Evolutionary conservation across 78 protist genomes (phyloP), one percentile per base, ranked within the genome.

Genomic region (Bigelowiella natans): DNA sequence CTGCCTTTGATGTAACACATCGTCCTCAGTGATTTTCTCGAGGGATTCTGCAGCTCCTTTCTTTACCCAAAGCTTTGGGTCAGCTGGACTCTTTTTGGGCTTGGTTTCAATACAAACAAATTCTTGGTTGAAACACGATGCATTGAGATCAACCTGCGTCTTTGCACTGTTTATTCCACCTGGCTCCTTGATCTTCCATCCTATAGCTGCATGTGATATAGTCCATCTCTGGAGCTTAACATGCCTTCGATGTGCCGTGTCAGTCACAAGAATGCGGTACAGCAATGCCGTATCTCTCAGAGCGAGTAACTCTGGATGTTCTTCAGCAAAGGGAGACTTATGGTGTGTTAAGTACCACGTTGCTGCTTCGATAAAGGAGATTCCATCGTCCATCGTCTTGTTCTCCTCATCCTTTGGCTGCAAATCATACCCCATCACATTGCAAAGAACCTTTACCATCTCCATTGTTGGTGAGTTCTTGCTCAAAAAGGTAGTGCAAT

Each of bases 1-100:
- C 29, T 90, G 83, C 88, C 31, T 0, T 83, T 90, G 30, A 88
- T 93, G 95, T 39, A 93, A 88, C 2, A 93, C 26, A 91, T 93
- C 94, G 82, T 90, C 93, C 85, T 93, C 94, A 26, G 51, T 37
- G 39, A 39, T 51, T 51, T 51, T 51, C 73, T 51, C 73, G 34
- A 51, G 73, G 73, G 73, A 51, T 18, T n/a, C n/a, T n/a, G n/a
- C n/a, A n/a, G 7, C 73, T 26, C 73, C 73, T 51, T 51, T 51
- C 73, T 51, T 51, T 7, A 51, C 73, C 73, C 73, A 51, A 18
- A 26, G 7, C 73, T 51, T 51, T 7, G 73, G 73, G 73, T 51
- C 73, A 7, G 73, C 73, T 7, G 73, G 73, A 18, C 73, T 51
- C 18, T 51, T 51, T 18, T 51, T 51, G 73, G 73, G 73, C 73